Percentiles rank a stretch among this genome's conserved stretches.
Conservation (phyloP, 768 basidiomycete species). For the Collybiopsis confluens region DNA sequence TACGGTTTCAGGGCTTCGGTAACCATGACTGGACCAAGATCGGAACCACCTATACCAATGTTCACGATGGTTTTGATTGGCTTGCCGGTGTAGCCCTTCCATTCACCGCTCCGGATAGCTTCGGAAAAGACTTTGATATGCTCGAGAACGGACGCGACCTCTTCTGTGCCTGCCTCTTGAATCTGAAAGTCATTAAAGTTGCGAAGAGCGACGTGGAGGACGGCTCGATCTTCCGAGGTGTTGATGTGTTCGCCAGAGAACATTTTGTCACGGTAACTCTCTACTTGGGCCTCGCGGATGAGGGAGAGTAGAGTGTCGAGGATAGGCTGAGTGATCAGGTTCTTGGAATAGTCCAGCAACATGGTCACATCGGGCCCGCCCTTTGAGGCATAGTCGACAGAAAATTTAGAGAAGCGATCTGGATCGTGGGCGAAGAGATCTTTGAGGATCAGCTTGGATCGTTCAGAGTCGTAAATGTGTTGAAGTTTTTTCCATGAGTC, state of each 20-base stretch:
- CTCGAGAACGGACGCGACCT: constrained; percentile 77
- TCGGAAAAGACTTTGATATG: constrained; percentile 93
- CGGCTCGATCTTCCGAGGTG: constrained; percentile 96
- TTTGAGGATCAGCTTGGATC: constrained; percentile 75
- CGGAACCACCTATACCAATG: constrained; percentile 98
- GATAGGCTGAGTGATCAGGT: constrained; percentile 86
- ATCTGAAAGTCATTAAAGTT: constrained; percentile 76
- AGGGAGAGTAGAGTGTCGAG: constrained; percentile 73
- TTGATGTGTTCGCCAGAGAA: constrained; percentile 97
- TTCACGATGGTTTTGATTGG: constrained; percentile 92
- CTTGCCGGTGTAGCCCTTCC: constrained; percentile 99
- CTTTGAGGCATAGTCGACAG: constrained; percentile 64
- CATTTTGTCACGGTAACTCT: constrained; percentile 86
- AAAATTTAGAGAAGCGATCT: constrained; percentile 81
- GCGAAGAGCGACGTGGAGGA: constrained; percentile 91
- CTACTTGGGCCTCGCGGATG: constrained; percentile 82
- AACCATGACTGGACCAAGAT: constrained; percentile 98
- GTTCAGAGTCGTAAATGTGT: constrained; percentile 69
- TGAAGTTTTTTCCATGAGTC: constrained; percentile 89
- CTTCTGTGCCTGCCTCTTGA: constrained; percentile 72
- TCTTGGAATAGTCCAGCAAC: constrained; percentile 96
- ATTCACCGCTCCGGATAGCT: constrained; percentile 75
- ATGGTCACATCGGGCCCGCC: constrained; percentile 69
- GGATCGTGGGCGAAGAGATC: constrained; percentile 92
- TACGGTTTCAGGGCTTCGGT: constrained; percentile 96